A percentile compares a stretch with the other conserved stretches of the same genome.
phyloP scores from a whole-genome alignment of 768 basidiomycete species.

The Lentinula detonsa region DNA sequence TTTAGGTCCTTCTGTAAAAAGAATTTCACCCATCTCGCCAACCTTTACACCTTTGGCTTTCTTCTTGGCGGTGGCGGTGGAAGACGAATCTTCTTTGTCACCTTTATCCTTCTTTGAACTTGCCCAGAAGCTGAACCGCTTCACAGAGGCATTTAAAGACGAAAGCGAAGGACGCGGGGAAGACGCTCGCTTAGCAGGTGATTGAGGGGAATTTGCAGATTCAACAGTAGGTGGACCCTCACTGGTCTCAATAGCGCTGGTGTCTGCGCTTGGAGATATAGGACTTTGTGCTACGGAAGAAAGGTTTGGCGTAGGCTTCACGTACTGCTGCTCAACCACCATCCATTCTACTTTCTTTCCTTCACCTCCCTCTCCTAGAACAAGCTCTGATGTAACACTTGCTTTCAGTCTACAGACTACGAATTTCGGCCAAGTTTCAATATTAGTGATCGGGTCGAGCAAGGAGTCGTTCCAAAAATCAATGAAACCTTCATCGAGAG shows the following conservation, averaged over 20 bases:
- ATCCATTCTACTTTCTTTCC: constrained; percentile 54
- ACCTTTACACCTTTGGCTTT: constrained; percentile 25
- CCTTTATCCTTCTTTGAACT: constrained; percentile 20
- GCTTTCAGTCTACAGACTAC: constrained; percentile 64
- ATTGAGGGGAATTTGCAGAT: background rate
- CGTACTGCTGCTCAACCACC: constrained; percentile 60
- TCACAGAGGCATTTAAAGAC: constrained; percentile 34
- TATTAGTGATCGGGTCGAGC: constrained; percentile 53
- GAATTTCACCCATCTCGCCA: constrained; percentile 69
- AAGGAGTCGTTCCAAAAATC: constrained; percentile 80
- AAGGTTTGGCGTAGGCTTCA: constrained; percentile 26
- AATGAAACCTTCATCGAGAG: constrained; percentile 75
- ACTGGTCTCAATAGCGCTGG: background rate
- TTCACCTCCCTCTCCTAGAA: constrained; percentile 20
- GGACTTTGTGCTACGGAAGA: constrained; percentile 8
- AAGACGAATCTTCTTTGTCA: constrained; percentile 13
- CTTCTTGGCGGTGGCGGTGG: constrained; percentile 25
- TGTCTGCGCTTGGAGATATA: background rate
- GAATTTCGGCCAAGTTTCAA: constrained; percentile 57
- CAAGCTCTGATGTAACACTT: constrained; percentile 20
- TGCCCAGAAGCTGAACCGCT: constrained; percentile 61
- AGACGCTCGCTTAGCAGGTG: constrained; percentile 23
- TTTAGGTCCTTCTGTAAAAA: constrained; percentile 39
- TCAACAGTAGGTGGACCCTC: background rate
- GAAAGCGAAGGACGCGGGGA: constrained; percentile 43